These are phyloP conservation scores for Phytopythium kandeliae DNA, from an alignment of 352 stramenopile genomes.

Conservation along the genomic window DNA sequence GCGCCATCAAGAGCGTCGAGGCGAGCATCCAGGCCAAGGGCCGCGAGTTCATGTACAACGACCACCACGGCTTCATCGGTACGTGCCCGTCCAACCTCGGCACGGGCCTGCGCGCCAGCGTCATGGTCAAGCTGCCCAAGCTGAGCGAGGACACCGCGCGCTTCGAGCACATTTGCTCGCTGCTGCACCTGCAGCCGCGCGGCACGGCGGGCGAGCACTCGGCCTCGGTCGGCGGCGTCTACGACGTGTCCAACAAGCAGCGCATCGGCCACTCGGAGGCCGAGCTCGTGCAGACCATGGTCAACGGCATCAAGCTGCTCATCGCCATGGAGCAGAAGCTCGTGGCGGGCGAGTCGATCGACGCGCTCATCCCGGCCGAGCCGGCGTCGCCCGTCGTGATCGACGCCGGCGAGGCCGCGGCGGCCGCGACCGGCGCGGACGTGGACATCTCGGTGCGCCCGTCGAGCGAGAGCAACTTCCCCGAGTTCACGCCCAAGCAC, in stretches of 20 bases:
- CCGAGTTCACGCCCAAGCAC: constrained; percentile 79
- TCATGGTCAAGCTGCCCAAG: constrained; percentile 89
- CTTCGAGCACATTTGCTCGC: constrained; percentile 75
- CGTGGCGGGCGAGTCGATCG: constrained; percentile 53
- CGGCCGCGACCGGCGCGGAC: constrained; percentile 12
- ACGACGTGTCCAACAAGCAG: constrained; percentile 87
- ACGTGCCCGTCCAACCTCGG: constrained; percentile 88
- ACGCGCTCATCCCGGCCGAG: constrained; percentile 67
- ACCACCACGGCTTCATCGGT: constrained; percentile 83
- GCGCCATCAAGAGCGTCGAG: constrained; percentile 73
- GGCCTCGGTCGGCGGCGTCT: constrained; percentile 79
- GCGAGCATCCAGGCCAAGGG: constrained; percentile 62
- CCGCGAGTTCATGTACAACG: constrained; percentile 69
- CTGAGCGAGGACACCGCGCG: constrained; percentile 77
- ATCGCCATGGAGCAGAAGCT: constrained; percentile 88
- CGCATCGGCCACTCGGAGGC: constrained; percentile 87
- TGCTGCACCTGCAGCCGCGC: constrained; percentile 75
- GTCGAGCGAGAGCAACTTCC: constrained; percentile 68
- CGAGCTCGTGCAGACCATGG: constrained; percentile 87
- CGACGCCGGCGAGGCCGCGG: constrained; percentile 31
- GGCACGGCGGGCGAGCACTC: constrained; percentile 83
- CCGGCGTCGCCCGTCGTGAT: constrained; percentile 42
- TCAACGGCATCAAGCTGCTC: constrained; percentile 81
- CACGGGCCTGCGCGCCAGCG: constrained; percentile 80
- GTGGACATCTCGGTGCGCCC: constrained; percentile 48